phyloP scores from a whole-genome alignment of 805 yeast species.

The Cyberlindnera saturnus region DNA sequence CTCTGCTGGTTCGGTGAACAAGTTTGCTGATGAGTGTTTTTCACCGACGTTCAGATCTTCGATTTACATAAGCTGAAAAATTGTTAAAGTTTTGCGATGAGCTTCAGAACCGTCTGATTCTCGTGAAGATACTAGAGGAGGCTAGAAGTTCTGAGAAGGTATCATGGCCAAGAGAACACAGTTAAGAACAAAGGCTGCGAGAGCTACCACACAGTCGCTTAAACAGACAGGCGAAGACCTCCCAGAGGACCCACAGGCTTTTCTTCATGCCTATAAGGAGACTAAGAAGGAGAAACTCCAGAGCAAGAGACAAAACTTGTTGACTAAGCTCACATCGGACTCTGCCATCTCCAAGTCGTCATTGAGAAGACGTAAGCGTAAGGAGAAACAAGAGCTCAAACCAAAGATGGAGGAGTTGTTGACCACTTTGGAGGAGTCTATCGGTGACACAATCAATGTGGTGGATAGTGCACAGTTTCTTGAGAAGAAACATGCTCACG shows the following conservation, averaged over 20 bases:
- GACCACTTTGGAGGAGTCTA: slow-evolving; percentile 36
- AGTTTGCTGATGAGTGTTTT: background rate
- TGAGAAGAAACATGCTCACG: slow-evolving; percentile 27
- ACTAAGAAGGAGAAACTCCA: slow-evolving; percentile 48
- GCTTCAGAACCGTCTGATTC: background rate
- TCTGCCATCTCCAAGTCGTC: slow-evolving; percentile 59
- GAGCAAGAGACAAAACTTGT: slow-evolving; percentile 32
- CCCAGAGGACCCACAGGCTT: slow-evolving; percentile 36
- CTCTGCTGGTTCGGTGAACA: background rate
- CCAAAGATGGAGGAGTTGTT: slow-evolving; percentile 64
- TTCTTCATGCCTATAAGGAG: slow-evolving; percentile 45
- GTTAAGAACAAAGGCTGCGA: slow-evolving; percentile 29
- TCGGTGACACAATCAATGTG: slow-evolving; percentile 14
- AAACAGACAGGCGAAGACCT: slow-evolving; percentile 11
- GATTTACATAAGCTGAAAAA: background rate
- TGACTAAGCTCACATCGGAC: slow-evolving; percentile 31
- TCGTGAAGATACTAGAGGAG: too few species aligned
- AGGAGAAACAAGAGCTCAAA: slow-evolving; percentile 53
- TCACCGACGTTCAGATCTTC: background rate
- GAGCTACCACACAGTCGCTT: slow-evolving; percentile 23
- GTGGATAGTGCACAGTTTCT: slow-evolving; percentile 14
- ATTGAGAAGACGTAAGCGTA: slow-evolving; percentile 56
- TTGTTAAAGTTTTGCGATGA: background rate
- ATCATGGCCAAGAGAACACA: slow-evolving; percentile 34
- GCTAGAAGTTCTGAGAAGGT: background rate